Conservation (phyloP, 805 yeast genomes). For the Vanderwaltozyma yarrowii region DNA sequence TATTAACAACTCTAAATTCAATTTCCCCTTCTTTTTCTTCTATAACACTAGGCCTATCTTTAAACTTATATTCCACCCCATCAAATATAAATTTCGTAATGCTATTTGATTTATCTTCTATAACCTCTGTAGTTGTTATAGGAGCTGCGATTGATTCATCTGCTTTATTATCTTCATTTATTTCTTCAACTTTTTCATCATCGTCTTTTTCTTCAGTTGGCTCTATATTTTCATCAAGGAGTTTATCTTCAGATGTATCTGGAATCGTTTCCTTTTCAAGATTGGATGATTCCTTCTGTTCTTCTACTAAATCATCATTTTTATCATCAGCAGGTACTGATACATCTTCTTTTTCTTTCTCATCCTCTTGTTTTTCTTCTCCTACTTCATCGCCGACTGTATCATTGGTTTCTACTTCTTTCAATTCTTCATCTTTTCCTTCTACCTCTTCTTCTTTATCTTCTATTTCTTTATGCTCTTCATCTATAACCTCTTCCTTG, state of each 20-base stretch:
- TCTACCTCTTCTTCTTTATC: neutral
- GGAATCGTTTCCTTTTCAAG: too few species aligned
- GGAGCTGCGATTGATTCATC: neutral
- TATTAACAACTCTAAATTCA: constrained; percentile 92
- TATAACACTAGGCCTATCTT: constrained; percentile 86
- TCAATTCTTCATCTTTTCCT: neutral
- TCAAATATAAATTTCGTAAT: constrained; percentile 41
- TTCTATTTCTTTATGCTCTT: too few species aligned
- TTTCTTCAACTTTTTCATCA: neutral
- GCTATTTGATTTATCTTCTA: constrained; percentile 27
- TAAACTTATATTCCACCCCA: constrained; percentile 71
- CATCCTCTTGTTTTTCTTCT: neutral
- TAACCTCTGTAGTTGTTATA: neutral
- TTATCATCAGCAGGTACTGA: neutral
- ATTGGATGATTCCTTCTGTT: too few species aligned
- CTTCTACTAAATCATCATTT: neutral
- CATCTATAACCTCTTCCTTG: neutral
- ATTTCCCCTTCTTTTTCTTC: constrained; percentile 91
- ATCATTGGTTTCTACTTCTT: neutral
- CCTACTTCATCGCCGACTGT: neutral
- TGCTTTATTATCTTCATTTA: neutral
- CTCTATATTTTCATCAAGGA: neutral
- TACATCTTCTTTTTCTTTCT: neutral
- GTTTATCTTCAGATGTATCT: too few species aligned
- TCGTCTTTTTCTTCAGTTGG: neutral